These are phyloP conservation scores for Gonium pectorale DNA, from an alignment of 139 green algal species.

Conservation along the genomic window DNA sequence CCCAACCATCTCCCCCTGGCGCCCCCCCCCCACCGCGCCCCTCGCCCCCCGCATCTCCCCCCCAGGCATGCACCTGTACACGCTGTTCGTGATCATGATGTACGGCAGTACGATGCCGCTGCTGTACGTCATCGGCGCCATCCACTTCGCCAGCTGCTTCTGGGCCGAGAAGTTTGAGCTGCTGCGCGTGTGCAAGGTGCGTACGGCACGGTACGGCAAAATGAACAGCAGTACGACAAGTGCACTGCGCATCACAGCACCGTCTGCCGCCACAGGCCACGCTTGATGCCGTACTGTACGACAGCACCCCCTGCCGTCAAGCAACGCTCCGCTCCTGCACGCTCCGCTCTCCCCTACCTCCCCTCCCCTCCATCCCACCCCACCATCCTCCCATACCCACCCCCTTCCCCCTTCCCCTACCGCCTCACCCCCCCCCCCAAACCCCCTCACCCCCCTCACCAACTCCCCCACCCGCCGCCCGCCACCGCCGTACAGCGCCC, in stretches of 20 bases:
- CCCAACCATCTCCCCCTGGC: background rate
- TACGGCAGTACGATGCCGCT: constrained; percentile 64
- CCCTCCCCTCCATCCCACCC: background rate
- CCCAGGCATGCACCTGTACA: constrained; percentile 69
- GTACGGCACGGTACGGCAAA: background rate
- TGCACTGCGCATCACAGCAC: too few species aligned
- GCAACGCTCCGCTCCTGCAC: too few species aligned
- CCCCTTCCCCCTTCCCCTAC: background rate
- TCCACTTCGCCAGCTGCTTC: constrained; percentile 61
- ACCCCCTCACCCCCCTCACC: background rate
- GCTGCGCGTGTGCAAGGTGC: constrained; percentile 57
- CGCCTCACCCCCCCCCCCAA: background rate
- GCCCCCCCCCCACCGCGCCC: background rate
- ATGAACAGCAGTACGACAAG: too few species aligned
- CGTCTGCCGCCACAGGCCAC: too few species aligned
- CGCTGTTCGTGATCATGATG: constrained; percentile 65
- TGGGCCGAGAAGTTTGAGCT: constrained; percentile 71
- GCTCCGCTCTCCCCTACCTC: background rate
- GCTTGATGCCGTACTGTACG: too few species aligned
- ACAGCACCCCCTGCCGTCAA: too few species aligned
- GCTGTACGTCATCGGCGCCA: constrained; percentile 50
- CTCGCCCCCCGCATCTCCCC: background rate
- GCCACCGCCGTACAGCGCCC: constrained; percentile 27
- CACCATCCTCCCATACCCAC: background rate
- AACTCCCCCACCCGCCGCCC: too few species aligned